Evolutionary conservation across 495 filamentous ascomycete species (phyloP), one percentile per base, ranked within the genome.

Genomic region (Penicillium lividum): DNA sequence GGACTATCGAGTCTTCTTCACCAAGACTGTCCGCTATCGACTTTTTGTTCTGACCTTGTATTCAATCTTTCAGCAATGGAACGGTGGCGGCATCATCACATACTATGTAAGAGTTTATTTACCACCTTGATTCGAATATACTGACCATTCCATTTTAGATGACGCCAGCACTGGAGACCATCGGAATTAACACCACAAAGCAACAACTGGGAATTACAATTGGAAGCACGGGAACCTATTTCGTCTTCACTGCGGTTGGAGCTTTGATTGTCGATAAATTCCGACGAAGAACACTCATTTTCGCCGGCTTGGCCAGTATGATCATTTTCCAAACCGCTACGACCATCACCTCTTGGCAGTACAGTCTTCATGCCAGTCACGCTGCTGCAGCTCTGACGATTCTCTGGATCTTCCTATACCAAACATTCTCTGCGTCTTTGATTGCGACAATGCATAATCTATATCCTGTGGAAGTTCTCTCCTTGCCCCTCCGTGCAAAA

Each of bases 391-490:
- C 54, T 3, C 65, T 76, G 7, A 76, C 72, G 4, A 59, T 77
- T n/a, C 56, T 74, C 45, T 77, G 70, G 69, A 68, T 77, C 30
- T 79, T 74, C 56, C 44, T 74, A 11, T 77, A 76, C 64, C 75
- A 79, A 60, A 70, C 71, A 4, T 77, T 67, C 56, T 74, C 68
- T 1, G 69, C 76, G 0, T 62, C 67, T 13, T 61, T 78, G 11
- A 64, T 75, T 30, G 76, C 74, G 15, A 77, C 73, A 7, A 76
- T 78, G 74, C 76, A 78, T 56, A 77, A 76, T 54, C 60, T 79
- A 8, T 77, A 78, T 43, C 74, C 74, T 0, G 66, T 75, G 25
- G 73, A 78, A 40, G 62, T 75, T 10, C 64, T 78, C 15, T 73
- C 72, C 9, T 53, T 77, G 13, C 46, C 70, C 11, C 66, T 75